phyloP scores from a whole-genome alignment of 139 green algal genomes.

The Coccomyxa sp. region DNA sequence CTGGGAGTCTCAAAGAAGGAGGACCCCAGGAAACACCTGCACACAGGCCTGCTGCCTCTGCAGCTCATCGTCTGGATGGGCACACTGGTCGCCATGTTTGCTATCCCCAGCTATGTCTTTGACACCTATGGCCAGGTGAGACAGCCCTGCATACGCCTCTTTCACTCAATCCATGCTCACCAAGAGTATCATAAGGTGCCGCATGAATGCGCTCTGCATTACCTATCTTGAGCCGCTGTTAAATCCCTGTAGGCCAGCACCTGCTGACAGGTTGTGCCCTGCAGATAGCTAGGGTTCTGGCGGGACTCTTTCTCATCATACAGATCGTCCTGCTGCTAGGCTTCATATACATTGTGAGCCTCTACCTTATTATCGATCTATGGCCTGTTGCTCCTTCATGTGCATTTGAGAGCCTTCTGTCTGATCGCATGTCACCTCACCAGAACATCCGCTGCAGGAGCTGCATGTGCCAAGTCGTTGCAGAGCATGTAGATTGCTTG shows the following conservation, averaged over 20 bases:
- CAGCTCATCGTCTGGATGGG: conserved; percentile 59
- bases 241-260: too few species aligned
- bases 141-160: background rate
- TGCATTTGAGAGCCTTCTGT: too few species aligned
- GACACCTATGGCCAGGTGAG: conserved; percentile 48
- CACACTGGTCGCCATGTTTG: conserved; percentile 54
- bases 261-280: background rate
- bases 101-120: conserved; percentile 46
- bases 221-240: too few species aligned
- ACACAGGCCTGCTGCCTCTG: conserved; percentile 54
- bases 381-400: too few species aligned
- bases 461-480: too few species aligned
- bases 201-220: too few species aligned
- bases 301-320: conserved; percentile 73
- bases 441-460: too few species aligned
- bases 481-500: too few species aligned
- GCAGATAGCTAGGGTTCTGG: conserved; percentile 47
- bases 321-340: conserved; percentile 76
- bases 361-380: too few species aligned
- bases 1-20: conserved; percentile 34
- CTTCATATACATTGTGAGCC: conserved; percentile 62
- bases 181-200: too few species aligned
- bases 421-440: too few species aligned
- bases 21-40: conserved; percentile 39
- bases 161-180: too few species aligned